Base-by-base conservation (phyloP, 306 rosid species). In the Spatholobus suberectus region DNA sequence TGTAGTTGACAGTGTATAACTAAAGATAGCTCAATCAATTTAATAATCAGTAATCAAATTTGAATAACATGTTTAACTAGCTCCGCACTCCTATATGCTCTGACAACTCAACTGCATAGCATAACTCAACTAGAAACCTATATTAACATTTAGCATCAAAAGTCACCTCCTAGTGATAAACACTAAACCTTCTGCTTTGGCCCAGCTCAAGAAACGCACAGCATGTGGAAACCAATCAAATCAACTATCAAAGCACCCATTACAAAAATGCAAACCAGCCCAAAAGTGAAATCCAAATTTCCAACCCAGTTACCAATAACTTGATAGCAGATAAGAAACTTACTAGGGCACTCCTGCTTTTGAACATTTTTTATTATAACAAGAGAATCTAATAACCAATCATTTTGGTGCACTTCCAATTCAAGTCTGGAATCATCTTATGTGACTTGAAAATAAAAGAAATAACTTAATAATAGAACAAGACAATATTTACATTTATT, bases 31-130 rank as follows among this genome's bases (percentile, higher is more conserved):
- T 79, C 51, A 70, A 75, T 67, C 41, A 12, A 46, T 57, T 54
- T 15, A 73, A 24, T 46, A 68, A 79, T 32, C 26, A 70, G 61
- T 69, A 75, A 71, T 8, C 78, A 80, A 61, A 62, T 11, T 70
- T 63, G 61, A 73, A 73, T 38, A 24, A 10, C 15, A 38, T 13
- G 58, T 41, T 54, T 43, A 27, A 46, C 17, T 27, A 57, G 65
- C 51, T 20, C 8, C 47, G 17, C 1, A 9, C 62, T 8, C 21
- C 8, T 40, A 62, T 32, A 72, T 43, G 76, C 27, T 59, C 68
- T 21, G 63, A 29, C 32, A 29, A 66, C 24, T 3, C 57, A 73
- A 44, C 52, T 6, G 1, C 51, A 47, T 3, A 70, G 10, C 63
- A 76, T 3, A 40, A 32, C 43, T n/a, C 1, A 20, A 44, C 66